Percentiles rank a stretch among this genome's conserved stretches.
Evolutionary conservation across 2,329 filamentous ascomycete genomes (phyloP).

Genomic region (Aspergillus aculeatinus): DNA sequence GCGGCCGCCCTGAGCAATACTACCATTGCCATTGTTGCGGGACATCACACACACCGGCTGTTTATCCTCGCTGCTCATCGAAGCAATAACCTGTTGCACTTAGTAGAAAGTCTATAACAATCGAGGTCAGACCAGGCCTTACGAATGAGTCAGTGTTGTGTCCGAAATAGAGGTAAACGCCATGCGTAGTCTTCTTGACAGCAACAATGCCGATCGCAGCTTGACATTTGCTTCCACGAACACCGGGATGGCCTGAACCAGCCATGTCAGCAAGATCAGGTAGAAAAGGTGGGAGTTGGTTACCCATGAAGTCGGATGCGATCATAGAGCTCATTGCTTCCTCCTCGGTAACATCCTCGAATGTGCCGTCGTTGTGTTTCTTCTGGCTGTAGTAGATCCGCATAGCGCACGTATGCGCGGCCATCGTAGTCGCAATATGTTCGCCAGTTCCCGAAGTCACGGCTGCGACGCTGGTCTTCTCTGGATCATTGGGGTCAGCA

Average conservation of each 20-base stretch:
- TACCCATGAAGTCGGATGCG: constrained; percentile 82
- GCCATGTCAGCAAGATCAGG: constrained; percentile 2
- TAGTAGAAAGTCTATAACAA: neutral
- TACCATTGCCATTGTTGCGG: constrained; percentile 58
- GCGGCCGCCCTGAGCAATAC: constrained; percentile 50
- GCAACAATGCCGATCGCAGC: constrained; percentile 88
- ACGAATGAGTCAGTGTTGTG: constrained; percentile 89
- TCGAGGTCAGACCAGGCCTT: constrained; percentile 22
- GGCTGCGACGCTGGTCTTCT: constrained; percentile 70
- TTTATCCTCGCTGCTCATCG: constrained; percentile 77
- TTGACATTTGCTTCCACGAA: constrained; percentile 73
- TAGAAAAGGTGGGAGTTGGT: constrained; percentile 8
- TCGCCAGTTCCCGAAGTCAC: constrained; percentile 95
- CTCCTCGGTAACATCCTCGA: constrained; percentile 71
- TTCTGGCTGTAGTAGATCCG: constrained; percentile 71
- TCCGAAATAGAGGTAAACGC: constrained; percentile 84
- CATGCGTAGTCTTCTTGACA: constrained; percentile 76
- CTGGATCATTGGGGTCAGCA: constrained; percentile 65
- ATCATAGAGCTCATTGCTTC: constrained; percentile 77
- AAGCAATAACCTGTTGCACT: constrained; percentile 67
- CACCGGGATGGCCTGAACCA: constrained; percentile 69
- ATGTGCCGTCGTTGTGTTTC: constrained; percentile 59
- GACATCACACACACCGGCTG: constrained; percentile 86
- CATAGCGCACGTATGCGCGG: constrained; percentile 81
- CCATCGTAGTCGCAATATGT: constrained; percentile 95